These are phyloP conservation scores for Ascochyta clinopodiicola DNA, from an alignment of 2,329 filamentous ascomycete species.

Conservation along the genomic window DNA sequence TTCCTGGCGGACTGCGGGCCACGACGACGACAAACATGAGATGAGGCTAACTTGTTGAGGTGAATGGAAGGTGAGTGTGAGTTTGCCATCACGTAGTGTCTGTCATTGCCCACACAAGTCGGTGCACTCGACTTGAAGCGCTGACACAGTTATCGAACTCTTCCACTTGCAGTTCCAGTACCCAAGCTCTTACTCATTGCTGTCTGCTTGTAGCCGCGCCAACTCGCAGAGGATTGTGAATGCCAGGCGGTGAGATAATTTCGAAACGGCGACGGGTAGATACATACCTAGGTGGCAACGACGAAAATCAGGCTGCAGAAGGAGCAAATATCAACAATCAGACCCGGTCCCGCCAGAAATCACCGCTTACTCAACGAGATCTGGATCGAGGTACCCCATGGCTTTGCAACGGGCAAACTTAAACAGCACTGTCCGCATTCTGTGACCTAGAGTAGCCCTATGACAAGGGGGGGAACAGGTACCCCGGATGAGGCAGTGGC, in stretches of 20 bases:
- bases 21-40: too few relatives aligned
- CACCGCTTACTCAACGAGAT: background rate
- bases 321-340: background rate
- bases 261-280: conserved; percentile 3
- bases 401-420: background rate
- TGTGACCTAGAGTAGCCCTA: conserved; percentile 10
- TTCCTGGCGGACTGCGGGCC: too few relatives aligned
- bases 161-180: background rate
- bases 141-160: too few relatives aligned
- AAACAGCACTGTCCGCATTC: conserved; percentile 5
- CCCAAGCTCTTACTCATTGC: background rate
- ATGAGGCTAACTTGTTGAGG: too few relatives aligned
- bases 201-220: background rate
- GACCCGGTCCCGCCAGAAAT: background rate
- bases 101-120: background rate
- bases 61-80: too few relatives aligned
- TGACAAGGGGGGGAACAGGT: conserved; percentile 24
- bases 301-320: background rate
- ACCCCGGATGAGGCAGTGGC: conserved; percentile 30
- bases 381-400: conserved; percentile 6
- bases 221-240: background rate
- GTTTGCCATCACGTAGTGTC: too few relatives aligned
- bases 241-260: conserved; percentile 18
- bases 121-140: too few relatives aligned
- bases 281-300: background rate